Conservation (phyloP, 1,139 yeast genomes). For the Blastobotrys ciferrii region DNA sequence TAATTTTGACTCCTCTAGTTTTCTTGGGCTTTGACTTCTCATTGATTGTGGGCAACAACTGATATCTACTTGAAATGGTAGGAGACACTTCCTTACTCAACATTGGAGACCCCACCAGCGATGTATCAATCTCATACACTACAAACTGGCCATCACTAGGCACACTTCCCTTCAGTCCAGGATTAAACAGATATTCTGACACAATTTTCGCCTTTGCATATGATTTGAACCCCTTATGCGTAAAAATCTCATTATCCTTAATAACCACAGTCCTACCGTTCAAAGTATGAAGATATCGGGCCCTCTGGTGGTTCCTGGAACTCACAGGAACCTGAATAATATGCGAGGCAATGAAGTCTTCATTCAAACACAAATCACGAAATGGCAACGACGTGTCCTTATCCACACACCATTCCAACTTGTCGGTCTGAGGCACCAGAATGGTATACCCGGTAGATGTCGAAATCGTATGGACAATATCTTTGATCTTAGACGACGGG, state of each 20-base stretch:
- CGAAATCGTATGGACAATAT: conserved; percentile 45
- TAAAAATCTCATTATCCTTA: conserved; percentile 52
- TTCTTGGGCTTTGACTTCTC: background rate
- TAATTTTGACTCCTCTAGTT: background rate
- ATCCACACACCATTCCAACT: conserved; percentile 52
- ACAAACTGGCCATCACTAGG: conserved; percentile 45
- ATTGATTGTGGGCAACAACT: conserved; percentile 13
- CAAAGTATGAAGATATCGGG: conserved; percentile 54
- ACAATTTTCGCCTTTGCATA: conserved; percentile 48
- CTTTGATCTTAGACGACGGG: conserved; percentile 51
- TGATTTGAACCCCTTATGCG: conserved; percentile 47
- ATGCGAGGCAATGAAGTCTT: conserved; percentile 72
- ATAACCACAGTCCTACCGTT: conserved; percentile 59
- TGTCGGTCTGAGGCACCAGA: conserved; percentile 43
- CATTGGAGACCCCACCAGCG: conserved; percentile 42
- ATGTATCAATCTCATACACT: conserved; percentile 47
- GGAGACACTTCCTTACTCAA: conserved; percentile 27
- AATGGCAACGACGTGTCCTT: conserved; percentile 47
- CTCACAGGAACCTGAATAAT: conserved; percentile 46
- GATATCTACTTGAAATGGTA: conserved; percentile 21
- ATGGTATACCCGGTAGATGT: conserved; percentile 35
- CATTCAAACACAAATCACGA: conserved; percentile 57
- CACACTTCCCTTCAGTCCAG: conserved; percentile 25
- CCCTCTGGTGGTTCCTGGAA: conserved; percentile 42
- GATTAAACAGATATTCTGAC: conserved; percentile 46